These are phyloP conservation scores for Coniferiporia weirii DNA, from an alignment of 1,284 basidiomycete species.

Conservation along the genomic window DNA sequence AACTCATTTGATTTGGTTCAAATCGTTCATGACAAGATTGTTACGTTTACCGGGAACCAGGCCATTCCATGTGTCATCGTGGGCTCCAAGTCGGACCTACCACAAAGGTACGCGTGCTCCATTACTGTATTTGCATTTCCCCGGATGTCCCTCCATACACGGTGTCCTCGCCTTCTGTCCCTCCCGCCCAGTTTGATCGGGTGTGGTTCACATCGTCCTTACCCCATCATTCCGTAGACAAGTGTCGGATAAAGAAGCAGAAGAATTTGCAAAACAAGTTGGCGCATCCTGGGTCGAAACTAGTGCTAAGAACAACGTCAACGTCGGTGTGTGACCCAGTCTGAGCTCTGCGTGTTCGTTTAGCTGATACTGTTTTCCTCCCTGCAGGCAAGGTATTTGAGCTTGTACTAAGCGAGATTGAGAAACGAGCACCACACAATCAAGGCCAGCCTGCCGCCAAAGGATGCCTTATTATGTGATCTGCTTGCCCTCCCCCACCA, in stretches of 20 bases:
- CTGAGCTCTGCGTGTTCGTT: background rate
- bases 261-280: constrained; percentile 69
- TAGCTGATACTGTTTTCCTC: constrained; percentile 3
- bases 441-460: constrained; percentile 55
- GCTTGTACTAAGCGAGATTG: constrained; percentile 82
- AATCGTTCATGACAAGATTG: constrained; percentile 96
- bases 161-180: too few species aligned
- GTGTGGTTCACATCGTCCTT: constrained; percentile 21
- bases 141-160: constrained; percentile 15
- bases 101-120: constrained; percentile 49
- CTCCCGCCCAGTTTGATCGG: too few species aligned
- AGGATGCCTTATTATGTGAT: constrained; percentile 69
- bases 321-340: constrained; percentile 67
- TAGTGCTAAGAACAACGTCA: constrained; percentile 84
- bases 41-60: constrained; percentile 87
- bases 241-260: constrained; percentile 70
- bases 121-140: constrained; percentile 20
- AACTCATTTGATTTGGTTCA: constrained; percentile 96
- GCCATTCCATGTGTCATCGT: constrained; percentile 95
- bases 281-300: constrained; percentile 84
- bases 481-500: constrained; percentile 18
- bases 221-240: constrained; percentile 47
- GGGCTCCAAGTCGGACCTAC: constrained; percentile 91
- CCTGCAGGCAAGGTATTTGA: constrained; percentile 81
- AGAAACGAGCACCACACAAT: constrained; percentile 59